These are phyloP conservation scores for Ramaria sp. DNA, from an alignment of 768 basidiomycete genomes.

Conservation along the genomic window DNA sequence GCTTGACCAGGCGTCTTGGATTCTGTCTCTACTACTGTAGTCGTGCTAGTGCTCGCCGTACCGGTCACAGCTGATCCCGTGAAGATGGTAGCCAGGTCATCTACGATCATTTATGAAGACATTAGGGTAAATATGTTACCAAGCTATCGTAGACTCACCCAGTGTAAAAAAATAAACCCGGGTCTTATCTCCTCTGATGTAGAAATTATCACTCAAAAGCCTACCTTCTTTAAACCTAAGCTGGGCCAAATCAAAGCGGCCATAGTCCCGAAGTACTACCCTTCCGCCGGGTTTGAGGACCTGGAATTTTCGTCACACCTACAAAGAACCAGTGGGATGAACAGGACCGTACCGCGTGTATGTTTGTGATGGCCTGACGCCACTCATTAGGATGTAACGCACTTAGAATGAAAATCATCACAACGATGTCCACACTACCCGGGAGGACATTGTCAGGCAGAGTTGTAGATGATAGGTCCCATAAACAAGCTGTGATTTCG, in stretches of 20 bases:
- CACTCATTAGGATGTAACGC: slow-evolving; percentile 93
- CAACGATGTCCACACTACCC: slow-evolving; percentile 72
- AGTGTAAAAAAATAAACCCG: slow-evolving; percentile 94
- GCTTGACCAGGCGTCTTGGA: neutral
- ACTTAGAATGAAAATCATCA: slow-evolving; percentile 90
- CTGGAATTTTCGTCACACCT: slow-evolving; percentile 24
- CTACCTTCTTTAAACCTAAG: slow-evolving; percentile 83
- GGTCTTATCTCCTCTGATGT: slow-evolving; percentile 94
- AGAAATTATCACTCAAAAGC: slow-evolving; percentile 88
- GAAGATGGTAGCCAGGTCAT: slow-evolving; percentile 72
- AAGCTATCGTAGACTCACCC: slow-evolving; percentile 31
- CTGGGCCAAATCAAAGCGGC: slow-evolving; percentile 89
- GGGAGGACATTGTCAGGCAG: slow-evolving; percentile 56
- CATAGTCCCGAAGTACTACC: slow-evolving; percentile 87
- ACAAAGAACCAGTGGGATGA: neutral
- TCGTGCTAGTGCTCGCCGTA: neutral
- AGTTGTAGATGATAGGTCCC: slow-evolving; percentile 71
- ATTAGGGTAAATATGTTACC: neutral
- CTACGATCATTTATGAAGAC: slow-evolving; percentile 25
- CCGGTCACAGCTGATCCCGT: slow-evolving; percentile 41
- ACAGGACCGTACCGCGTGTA: slow-evolving; percentile 46
- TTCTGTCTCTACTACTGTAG: slow-evolving; percentile 6
- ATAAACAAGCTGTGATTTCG: slow-evolving; percentile 67
- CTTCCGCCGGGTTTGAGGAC: slow-evolving; percentile 86
- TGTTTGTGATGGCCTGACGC: slow-evolving; percentile 70